Evolutionary conservation across 768 basidiomycete species (phyloP).

Genomic region (Guyanaporus albipodus): DNA sequence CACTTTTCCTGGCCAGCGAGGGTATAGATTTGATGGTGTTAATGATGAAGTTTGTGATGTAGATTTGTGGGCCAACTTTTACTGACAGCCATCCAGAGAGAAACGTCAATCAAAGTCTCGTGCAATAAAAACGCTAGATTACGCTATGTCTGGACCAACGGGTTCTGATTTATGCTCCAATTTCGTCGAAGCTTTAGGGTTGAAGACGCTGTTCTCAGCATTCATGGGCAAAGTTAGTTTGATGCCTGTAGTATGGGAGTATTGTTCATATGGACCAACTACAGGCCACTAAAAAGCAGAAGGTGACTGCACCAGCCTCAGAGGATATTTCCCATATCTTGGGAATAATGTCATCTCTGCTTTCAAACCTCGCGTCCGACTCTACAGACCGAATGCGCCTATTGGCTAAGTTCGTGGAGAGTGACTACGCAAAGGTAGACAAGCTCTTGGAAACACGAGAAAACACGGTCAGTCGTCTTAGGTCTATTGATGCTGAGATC

Average conservation of each 20-base stretch:
- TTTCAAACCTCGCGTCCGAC: constrained; percentile 84
- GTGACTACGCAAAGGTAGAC: constrained; percentile 90
- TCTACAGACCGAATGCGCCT: constrained; percentile 76
- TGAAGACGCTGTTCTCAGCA: constrained; percentile 86
- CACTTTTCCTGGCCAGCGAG: constrained; percentile 81
- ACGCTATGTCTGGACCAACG: constrained; percentile 78
- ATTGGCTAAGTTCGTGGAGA: constrained; percentile 91
- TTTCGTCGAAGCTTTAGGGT: constrained; percentile 83
- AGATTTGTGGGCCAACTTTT: background rate
- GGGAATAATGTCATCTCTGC: constrained; percentile 82
- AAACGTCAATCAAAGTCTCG: constrained; percentile 77
- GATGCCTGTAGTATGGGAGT: background rate
- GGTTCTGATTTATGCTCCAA: constrained; percentile 70
- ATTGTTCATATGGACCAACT: constrained; percentile 8
- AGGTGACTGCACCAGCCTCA: constrained; percentile 49
- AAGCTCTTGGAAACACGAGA: constrained; percentile 88
- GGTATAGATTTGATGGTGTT: constrained; percentile 97
- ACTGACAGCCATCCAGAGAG: constrained; percentile 47
- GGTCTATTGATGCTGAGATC: constrained; percentile 61
- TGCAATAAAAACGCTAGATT: constrained; percentile 87
- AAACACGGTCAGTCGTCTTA: constrained; percentile 56
- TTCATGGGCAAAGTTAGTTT: constrained; percentile 90
- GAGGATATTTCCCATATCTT: constrained; percentile 88
- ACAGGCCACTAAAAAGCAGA: constrained; percentile 63
- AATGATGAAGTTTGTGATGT: constrained; percentile 82